phyloP scores from a whole-genome alignment of 1,284 basidiomycete genomes.

The Caloboletus firmus region DNA sequence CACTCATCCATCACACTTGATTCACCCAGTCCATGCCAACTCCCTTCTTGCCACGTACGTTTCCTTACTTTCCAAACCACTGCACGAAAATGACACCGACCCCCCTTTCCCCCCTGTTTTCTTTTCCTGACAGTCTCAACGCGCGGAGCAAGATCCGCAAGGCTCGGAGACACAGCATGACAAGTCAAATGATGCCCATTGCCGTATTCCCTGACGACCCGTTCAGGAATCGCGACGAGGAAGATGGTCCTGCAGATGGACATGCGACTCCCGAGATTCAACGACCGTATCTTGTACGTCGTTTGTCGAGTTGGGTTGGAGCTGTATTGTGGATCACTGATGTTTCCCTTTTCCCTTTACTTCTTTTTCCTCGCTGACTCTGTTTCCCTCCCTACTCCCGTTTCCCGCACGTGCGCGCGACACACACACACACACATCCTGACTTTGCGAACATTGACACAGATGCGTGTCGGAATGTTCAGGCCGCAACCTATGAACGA shows the following conservation, averaged over 20 bases:
- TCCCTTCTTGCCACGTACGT: conserved; percentile 29
- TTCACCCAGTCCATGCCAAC: conserved; percentile 26
- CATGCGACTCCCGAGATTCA: background rate
- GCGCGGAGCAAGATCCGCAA: conserved; percentile 14
- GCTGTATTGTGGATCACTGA: background rate
- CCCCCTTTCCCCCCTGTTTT: background rate
- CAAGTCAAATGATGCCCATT: conserved; percentile 1
- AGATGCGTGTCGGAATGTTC: conserved; percentile 9
- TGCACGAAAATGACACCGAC: background rate
- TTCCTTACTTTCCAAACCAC: background rate
- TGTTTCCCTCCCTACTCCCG: background rate
- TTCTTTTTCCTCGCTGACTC: background rate
- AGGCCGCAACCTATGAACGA: background rate
- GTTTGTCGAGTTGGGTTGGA: background rate
- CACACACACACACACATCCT: background rate
- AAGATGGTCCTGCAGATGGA: background rate
- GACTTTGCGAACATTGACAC: background rate
- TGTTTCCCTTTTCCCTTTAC: background rate
- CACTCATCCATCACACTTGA: background rate
- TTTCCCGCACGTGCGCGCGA: too few species aligned
- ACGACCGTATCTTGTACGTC: conserved; percentile 6
- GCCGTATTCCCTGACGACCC: background rate
- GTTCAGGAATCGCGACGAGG: background rate
- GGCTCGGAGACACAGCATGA: background rate
- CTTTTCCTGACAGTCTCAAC: conserved; percentile 19